These are phyloP conservation scores for Oryza longistaminata DNA, from an alignment of 176 grass and related monocot species.

Conservation along the genomic window DNA sequence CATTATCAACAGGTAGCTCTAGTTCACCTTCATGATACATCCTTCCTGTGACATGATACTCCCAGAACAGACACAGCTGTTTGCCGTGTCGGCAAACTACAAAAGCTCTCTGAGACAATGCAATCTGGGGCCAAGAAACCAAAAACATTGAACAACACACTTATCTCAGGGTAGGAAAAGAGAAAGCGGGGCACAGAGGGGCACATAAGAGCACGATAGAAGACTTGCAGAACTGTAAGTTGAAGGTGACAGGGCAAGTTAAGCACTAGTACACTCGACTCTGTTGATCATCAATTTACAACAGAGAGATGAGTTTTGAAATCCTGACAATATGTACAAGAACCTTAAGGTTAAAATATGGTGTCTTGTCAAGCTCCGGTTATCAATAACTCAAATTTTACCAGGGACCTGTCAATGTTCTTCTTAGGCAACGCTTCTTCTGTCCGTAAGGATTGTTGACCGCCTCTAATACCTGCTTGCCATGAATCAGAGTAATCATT, in stretches of 20 bases:
- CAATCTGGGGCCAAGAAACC: not conserved
- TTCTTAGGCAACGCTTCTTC: conserved; percentile 70
- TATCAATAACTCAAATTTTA: conserved; percentile 33
- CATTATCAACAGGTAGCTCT: not conserved
- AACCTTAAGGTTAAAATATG: conserved; percentile 45
- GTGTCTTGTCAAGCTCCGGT: conserved; percentile 28
- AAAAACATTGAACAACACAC: not conserved
- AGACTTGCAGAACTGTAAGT: not conserved
- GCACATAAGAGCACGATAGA: not conserved
- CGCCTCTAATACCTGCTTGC: conserved; percentile 51
- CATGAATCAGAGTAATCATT: conserved; percentile 10
- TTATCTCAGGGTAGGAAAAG: not conserved
- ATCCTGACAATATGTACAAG: conserved; percentile 47
- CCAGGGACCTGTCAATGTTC: conserved; percentile 81
- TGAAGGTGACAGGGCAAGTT: conserved; percentile 19
- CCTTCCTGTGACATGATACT: not conserved
- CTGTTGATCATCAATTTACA: conserved; percentile 46
- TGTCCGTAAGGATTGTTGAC: conserved; percentile 42
- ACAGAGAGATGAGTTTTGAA: conserved; percentile 36
- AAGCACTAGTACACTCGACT: conserved; percentile 33
- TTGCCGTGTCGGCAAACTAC: not conserved
- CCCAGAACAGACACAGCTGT: not conserved
- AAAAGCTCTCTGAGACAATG: not conserved
- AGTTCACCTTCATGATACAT: not conserved
- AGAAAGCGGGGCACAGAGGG: not conserved